Base-by-base conservation (phyloP, 2,329 filamentous ascomycete species). In the Hymenoscyphus linearis region DNA sequence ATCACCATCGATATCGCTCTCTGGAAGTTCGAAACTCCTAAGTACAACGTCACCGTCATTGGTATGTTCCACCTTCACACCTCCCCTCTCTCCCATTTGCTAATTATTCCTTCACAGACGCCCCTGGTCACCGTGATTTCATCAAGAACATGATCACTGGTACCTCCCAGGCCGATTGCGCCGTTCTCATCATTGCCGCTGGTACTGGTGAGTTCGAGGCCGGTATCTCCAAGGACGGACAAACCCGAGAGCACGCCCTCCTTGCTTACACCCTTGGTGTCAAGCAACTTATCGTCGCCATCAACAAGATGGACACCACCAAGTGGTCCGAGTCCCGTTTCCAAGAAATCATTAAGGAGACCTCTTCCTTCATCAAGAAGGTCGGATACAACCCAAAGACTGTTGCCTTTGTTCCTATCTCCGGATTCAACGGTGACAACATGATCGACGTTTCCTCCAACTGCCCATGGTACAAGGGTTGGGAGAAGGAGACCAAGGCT, bases 71-170 rank as follows among this genome's bases (percentile, higher is more conserved):
- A 47, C 44, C 47, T 60, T 6, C 36, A 31, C 54, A 54, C 56
- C 10, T 58, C 16, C 26, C 12, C 53, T 36, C 31, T n/a, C 10
- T 25, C 13, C 27, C 5, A 6, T 13, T 60, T 59, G 52, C 65
- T 67, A 60, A 61, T 50, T n/a, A 13, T 25, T 52, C 12, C 14
- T 16, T 26, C 31, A 5, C 56, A 89, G 91, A 99, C 78, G 95
- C 95, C 80, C 95, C 95, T 77, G 95, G 95, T 83, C 95, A 99
- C 84, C 93, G 95, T 95, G 95, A 99, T 79, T 99, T 98, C 88
- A 98, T 99, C 91, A 99, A 99, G 93, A 99, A 98, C 93, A 99
- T 99, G 95, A 99, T 99, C 82, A 98, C 95, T 89, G 95, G 95
- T 93, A 98, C 95, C 78, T 99, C 95, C 81, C 95, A 98, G 90